Evolutionary conservation across 78 protist species (phyloP).

Genomic region (Chrysochromulina tobinii): DNA sequence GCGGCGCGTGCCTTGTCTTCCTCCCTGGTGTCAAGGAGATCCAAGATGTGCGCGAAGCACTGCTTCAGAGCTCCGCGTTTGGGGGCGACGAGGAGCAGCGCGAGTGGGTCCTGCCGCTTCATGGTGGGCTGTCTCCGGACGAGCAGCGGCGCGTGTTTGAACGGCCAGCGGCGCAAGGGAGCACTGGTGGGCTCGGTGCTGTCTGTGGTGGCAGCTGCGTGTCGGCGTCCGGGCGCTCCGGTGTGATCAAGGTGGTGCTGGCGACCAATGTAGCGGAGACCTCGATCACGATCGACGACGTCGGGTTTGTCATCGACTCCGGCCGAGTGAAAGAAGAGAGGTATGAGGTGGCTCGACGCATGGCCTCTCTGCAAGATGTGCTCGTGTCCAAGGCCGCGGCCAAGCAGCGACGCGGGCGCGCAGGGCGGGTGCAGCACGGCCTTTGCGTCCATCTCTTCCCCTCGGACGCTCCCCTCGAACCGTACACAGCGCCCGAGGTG

Average conservation of each 20-base stretch:
- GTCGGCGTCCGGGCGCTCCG: background rate
- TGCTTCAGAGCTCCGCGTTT: no score
- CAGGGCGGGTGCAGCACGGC: conserved; percentile 88
- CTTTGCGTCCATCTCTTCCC: conserved; percentile 46
- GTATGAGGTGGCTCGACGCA: conserved; percentile 48
- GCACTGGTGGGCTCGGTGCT: no score
- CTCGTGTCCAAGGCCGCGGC: no score
- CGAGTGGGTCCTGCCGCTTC: no score
- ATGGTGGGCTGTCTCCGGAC: no score
- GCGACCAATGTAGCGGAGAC: conserved; percentile 77
- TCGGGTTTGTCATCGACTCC: conserved; percentile 91
- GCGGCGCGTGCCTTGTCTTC: no score
- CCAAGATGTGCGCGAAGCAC: no score
- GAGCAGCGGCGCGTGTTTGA: no score
- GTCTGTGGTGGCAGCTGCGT: no score
- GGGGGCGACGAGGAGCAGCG: no score
- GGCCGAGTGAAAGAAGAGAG: conserved; percentile 85
- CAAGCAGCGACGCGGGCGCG: conserved; percentile 88
- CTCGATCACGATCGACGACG: conserved; percentile 59
- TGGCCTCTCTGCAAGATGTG: conserved; percentile 58
- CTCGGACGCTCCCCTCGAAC: background rate
- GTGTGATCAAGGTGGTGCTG: conserved; percentile 42
- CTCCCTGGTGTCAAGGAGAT: no score
- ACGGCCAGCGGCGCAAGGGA: no score
- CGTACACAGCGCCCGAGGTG: conserved; percentile 78